These are phyloP conservation scores for Yamadazyma scolyti DNA, from an alignment of 805 yeast genomes.

Conservation along the genomic window DNA sequence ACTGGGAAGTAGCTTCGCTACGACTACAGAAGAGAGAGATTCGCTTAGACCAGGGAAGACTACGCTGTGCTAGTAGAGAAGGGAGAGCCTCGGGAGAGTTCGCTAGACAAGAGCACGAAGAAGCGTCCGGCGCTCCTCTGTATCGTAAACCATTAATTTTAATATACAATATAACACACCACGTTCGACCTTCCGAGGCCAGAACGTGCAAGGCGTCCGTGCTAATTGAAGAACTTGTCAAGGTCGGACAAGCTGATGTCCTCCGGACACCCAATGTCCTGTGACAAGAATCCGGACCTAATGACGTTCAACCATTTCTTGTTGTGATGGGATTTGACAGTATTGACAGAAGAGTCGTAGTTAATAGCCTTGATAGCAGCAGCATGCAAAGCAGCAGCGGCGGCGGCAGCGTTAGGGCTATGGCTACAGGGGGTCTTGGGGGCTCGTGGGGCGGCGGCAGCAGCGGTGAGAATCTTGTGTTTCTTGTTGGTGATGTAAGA, in stretches of 20 bases:
- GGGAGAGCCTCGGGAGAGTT: too few relatives aligned
- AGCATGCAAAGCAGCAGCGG: constrained; percentile 71
- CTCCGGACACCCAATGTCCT: constrained; percentile 78
- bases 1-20: too few relatives aligned
- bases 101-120: neutral
- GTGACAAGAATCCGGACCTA: constrained; percentile 71
- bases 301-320: constrained; percentile 71
- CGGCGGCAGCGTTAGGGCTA: constrained; percentile 64
- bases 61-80: too few relatives aligned
- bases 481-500: constrained; percentile 54
- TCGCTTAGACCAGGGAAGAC: too few relatives aligned
- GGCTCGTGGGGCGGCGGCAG: constrained; percentile 79
- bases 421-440: constrained; percentile 58
- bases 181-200: too few relatives aligned
- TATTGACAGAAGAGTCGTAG: constrained; percentile 26
- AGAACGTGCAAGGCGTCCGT: too few relatives aligned
- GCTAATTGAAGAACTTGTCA: constrained; percentile 40
- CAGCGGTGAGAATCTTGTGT: constrained; percentile 58
- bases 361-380: constrained; percentile 54
- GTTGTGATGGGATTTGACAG: constrained; percentile 21
- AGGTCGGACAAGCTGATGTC: constrained; percentile 68
- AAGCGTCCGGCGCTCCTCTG: neutral
- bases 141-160: constrained; percentile 1
- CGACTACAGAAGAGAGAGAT: too few relatives aligned
- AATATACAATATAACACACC: too few relatives aligned